Conservation (phyloP, 495 filamentous ascomycete genomes). For the Lophiostoma macrostomum region DNA sequence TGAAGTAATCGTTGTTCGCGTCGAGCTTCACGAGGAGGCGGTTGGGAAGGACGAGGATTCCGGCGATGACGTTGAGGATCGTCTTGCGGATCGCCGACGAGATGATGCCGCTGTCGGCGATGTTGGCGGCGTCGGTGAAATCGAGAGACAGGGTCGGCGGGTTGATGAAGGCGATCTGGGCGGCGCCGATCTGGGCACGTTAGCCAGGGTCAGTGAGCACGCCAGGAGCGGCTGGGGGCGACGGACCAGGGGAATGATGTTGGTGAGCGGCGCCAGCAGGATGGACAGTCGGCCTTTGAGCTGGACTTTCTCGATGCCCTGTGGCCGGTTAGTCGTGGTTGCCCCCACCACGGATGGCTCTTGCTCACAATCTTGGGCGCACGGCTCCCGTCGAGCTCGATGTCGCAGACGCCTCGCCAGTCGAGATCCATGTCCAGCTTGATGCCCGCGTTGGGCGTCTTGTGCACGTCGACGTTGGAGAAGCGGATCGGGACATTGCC, state of each 20-base stretch:
- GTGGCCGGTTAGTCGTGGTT: background rate
- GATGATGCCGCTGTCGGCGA: slow-evolving; percentile 42
- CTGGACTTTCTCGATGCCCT: slow-evolving; percentile 46
- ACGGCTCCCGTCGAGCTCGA: slow-evolving; percentile 43
- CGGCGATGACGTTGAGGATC: slow-evolving; percentile 41
- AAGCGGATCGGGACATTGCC: slow-evolving; percentile 41
- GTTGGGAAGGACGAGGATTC: slow-evolving; percentile 46
- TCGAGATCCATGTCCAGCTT: slow-evolving; percentile 47
- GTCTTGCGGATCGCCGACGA: slow-evolving; percentile 40
- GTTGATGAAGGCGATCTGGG: slow-evolving; percentile 48
- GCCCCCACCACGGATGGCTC: background rate
- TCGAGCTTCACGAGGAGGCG: slow-evolving; percentile 46
- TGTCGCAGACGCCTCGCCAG: slow-evolving; percentile 45
- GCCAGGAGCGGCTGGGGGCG: background rate
- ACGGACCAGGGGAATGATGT: slow-evolving; percentile 44
- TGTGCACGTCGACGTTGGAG: slow-evolving; percentile 42
- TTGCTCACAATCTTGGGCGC: slow-evolving; percentile 42
- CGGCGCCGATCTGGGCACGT: slow-evolving; percentile 42
- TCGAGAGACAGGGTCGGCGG: slow-evolving; percentile 41
- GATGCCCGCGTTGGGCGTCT: slow-evolving; percentile 41
- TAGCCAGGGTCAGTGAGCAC: background rate
- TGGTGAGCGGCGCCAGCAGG: slow-evolving; percentile 43
- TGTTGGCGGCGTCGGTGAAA: slow-evolving; percentile 44
- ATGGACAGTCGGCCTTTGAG: slow-evolving; percentile 44
- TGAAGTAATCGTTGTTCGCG: slow-evolving; percentile 44